These are phyloP conservation scores for Candida ulmi DNA, from an alignment of 805 yeast genomes.

Conservation along the genomic window DNA sequence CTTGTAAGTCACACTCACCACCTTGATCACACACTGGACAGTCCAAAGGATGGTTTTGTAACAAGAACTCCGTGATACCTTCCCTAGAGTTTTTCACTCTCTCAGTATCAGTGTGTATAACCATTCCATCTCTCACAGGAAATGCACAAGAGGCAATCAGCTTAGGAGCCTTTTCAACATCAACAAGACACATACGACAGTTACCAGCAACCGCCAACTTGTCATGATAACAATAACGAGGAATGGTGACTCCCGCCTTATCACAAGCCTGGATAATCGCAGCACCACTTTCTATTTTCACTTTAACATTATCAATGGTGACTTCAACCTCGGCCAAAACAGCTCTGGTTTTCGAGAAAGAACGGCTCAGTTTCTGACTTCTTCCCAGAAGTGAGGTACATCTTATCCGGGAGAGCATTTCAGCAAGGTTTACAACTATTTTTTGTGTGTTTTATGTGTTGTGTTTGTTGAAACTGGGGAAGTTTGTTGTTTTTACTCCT, in stretches of 20 bases:
- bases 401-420: conserved; percentile 14
- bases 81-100: conserved; percentile 80
- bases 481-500: background rate
- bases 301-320: conserved; percentile 64
- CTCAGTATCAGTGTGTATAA: conserved; percentile 72
- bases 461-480: too few relatives aligned
- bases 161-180: conserved; percentile 84
- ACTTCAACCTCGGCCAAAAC: conserved; percentile 49
- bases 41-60: conserved; percentile 87
- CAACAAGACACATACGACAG: conserved; percentile 91
- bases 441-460: background rate
- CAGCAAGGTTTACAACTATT: background rate
- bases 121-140: conserved; percentile 91
- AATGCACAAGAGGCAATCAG: conserved; percentile 87
- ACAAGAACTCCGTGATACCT: conserved; percentile 84
- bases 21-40: conserved; percentile 94
- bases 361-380: conserved; percentile 3
- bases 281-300: conserved; percentile 78
- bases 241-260: conserved; percentile 82
- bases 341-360: conserved; percentile 29
- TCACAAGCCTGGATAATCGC: conserved; percentile 90
- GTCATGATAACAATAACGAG: conserved; percentile 89
- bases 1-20: conserved; percentile 91
- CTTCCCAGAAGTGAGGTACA: background rate
- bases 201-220: conserved; percentile 88